Evolutionary conservation across 129 eudicot genomes (phyloP), one percentile per base, ranked within the genome.

Genomic region (Dittrichia graveolens): DNA sequence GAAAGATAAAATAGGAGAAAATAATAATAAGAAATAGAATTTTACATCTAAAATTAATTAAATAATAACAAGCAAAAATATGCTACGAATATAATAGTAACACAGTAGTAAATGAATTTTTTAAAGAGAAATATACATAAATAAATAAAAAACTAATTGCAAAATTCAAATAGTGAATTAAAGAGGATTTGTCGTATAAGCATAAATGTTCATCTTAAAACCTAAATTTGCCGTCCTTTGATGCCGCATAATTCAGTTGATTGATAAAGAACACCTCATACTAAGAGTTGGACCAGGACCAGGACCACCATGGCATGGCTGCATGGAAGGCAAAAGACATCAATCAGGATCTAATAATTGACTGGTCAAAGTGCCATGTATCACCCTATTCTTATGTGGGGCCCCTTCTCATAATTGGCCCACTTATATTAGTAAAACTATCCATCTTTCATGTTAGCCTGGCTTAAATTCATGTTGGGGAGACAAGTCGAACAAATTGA

Each of bases 301-400:
- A 34, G n/a, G n/a, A n/a, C 47, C n/a, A 40, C 11, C 5, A 50
- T 13, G 56, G 5, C 6, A 7, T 54, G 60, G 31, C n/a, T n/a
- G n/a, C 31, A 24, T 24, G 31, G 38, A 19, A 69, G 61, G 45
- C 63, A 69, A 72, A 72, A 61, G 53, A 74, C 52, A 63, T 68
- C 74, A 78, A 78, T 71, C 77, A 61, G 18, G 38, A 78, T 52
- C 67, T 78, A 71, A 71, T 78, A 78, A 78, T 71, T 78, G 82
- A 78, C 77, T 44, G 38, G 82, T 78, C 82, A 78, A 78, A 53
- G 4, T 70, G 45, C 41, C 77, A 78, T 63, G 81, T 57, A 78
- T 78, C 81, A 24, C 2, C 2, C 31, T 24, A 24, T 24, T 24
- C 31, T 24, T 49, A 70, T 77, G 81, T 77, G 69, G 76, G 77